Evolutionary conservation across 1,284 basidiomycete species (phyloP), one percentile per base, ranked within the genome.

Genomic region (Moesziomyces sp.): DNA sequence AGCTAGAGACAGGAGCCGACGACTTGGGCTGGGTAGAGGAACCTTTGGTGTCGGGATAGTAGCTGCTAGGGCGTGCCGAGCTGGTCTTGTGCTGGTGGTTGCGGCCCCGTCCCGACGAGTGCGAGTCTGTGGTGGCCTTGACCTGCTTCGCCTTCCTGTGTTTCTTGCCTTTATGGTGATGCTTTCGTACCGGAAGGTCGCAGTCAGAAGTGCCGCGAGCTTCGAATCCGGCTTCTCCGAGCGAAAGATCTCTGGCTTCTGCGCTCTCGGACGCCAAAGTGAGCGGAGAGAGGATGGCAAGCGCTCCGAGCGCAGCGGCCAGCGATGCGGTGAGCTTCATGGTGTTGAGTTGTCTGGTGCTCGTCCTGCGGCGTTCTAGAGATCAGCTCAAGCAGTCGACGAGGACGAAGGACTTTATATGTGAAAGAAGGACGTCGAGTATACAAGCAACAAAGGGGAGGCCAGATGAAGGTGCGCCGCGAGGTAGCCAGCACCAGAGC

Each of bases 201-300:
- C 44, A 53, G 1, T 51, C 30, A 5, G 26, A n/a, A 3, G 40
- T 24, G 5, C 23, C 47, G 30, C 59, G 48, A 16, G 52, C 5
- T 16, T 62, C 42, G 4, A 46, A 11, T 11, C 54, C 45, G 24
- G 18, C 48, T 10, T 51, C 43, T 19, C 30, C 10, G n/a, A 49
- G 24, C 5, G 45, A 55, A 19, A 59, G 30, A 26, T 18, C 21
- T 26, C 55, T 43, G 8, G 44, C 26, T 10, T 34, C 40, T 28
- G 44, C 19, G 10, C 28, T 46, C 8, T 34, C 0, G 6, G 46
- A 34, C 9, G 66, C 66, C 3, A 43, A 7, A 23, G 52, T 26
- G 18, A 68, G 50, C 5, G 66, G 59, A n/a, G 56, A 38, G 24
- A 69, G 46, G 24, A 59, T 45, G 46, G 60, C 56, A 30, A 69